phyloP scores from a whole-genome alignment of 2,329 filamentous ascomycete genomes.

The Aspergillus viridinutans region DNA sequence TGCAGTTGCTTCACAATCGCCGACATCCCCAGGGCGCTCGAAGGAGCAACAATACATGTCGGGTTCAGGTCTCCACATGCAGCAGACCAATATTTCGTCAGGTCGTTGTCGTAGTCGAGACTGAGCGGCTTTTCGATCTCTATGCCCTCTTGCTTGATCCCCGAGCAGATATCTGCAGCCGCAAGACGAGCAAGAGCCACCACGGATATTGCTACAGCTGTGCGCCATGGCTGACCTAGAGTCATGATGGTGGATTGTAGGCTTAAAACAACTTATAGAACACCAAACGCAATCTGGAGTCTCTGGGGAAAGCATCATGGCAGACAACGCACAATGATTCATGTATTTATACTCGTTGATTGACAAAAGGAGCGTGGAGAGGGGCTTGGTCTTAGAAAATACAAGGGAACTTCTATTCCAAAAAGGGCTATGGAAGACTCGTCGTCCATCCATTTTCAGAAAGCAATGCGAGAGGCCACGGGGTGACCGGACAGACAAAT shows the following conservation, averaged over 20 bases:
- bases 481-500: neutral
- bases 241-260: slow-evolving; percentile 12
- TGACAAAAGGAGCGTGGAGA: too few species aligned
- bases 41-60: slow-evolving; percentile 47
- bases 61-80: slow-evolving; percentile 41
- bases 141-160: slow-evolving; percentile 32
- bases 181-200: slow-evolving; percentile 17
- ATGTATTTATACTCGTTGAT: too few species aligned
- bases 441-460: neutral
- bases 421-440: too few species aligned
- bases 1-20: slow-evolving; percentile 50
- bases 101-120: slow-evolving; percentile 34
- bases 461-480: neutral
- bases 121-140: slow-evolving; percentile 29
- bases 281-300: neutral
- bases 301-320: neutral
- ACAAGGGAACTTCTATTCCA: too few species aligned
- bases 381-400: too few species aligned
- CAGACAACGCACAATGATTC: neutral
- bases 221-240: slow-evolving; percentile 14
- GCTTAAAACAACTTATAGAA: neutral
- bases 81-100: slow-evolving; percentile 47
- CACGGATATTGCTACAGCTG: slow-evolving; percentile 13
- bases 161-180: slow-evolving; percentile 37
- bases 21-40: slow-evolving; percentile 49